Conservation (phyloP, 257 asterid species). For the Primulina eburnea region DNA sequence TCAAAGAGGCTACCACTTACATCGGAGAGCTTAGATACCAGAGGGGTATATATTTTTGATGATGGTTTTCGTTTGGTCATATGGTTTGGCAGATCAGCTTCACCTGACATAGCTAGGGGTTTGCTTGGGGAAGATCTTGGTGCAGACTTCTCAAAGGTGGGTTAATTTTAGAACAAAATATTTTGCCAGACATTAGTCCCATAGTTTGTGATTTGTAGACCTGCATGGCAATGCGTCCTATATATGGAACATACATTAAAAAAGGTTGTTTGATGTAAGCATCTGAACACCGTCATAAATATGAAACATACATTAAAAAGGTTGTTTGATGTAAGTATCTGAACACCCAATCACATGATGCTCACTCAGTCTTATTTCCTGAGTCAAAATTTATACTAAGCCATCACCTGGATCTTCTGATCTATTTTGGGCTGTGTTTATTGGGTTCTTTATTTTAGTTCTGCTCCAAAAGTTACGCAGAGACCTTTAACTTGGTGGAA, state of each 20-base stretch:
- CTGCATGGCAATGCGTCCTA: background rate
- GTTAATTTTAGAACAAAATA: slow-evolving; percentile 14
- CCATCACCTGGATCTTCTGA: background rate
- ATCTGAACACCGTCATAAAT: background rate
- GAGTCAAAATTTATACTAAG: background rate
- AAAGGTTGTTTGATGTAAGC: slow-evolving; percentile 4
- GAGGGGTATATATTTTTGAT: slow-evolving; percentile 78
- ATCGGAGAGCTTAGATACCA: slow-evolving; percentile 81
- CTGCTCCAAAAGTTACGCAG: slow-evolving; percentile 3
- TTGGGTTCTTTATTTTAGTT: background rate
- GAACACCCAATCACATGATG: slow-evolving; percentile 4
- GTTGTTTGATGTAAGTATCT: slow-evolving; percentile 5
- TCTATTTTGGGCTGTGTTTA: background rate
- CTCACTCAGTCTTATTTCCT: background rate
- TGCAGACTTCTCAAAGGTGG: slow-evolving; percentile 79
- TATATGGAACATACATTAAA: background rate
- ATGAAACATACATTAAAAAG: background rate
- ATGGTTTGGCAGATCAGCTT: slow-evolving; percentile 87
- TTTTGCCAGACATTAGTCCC: slow-evolving; percentile 6
- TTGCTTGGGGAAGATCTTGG: slow-evolving; percentile 76
- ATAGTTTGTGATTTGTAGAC: slow-evolving; percentile 5
- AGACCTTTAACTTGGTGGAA: slow-evolving; percentile 2
- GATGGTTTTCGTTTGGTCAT: slow-evolving; percentile 87
- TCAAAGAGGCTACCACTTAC: slow-evolving; percentile 71
- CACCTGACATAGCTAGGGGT: slow-evolving; percentile 70